Evolutionary conservation across 208 protist species (phyloP).

Genomic region (Balamuthia mandrillaris): DNA sequence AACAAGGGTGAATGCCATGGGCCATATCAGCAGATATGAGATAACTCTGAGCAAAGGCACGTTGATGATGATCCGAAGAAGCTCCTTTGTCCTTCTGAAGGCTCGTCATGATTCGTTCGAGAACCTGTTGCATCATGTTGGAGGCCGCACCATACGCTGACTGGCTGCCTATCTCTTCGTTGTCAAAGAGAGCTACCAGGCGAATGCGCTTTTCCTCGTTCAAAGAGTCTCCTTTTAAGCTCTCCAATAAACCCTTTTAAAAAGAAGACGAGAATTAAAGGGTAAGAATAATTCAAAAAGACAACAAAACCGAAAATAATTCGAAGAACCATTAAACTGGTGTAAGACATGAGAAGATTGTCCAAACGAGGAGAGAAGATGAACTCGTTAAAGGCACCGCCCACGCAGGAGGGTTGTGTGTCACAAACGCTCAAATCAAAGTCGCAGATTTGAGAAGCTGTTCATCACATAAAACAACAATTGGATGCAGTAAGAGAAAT

Average conservation of each 20-base stretch:
- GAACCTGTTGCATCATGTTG: conserved; percentile 43
- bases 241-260: conserved; percentile 35
- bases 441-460: conserved; percentile 84
- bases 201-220: conserved; percentile 78
- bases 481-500: too few relatives aligned
- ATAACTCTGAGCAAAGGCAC: conserved; percentile 82
- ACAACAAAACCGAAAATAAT: too few relatives aligned
- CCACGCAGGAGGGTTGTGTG: conserved; percentile 82
- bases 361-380: conserved; percentile 91
- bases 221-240: neutral
- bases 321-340: conserved; percentile 61
- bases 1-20: conserved; percentile 94
- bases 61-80: conserved; percentile 39
- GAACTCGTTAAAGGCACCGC: conserved; percentile 90
- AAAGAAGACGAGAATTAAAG: too few relatives aligned
- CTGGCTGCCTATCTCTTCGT: conserved; percentile 72
- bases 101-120: conserved; percentile 34
- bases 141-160: conserved; percentile 66
- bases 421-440: conserved; percentile 92
- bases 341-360: conserved; percentile 92
- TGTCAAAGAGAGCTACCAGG: conserved; percentile 77
- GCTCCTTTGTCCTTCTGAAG: neutral
- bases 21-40: conserved; percentile 92
- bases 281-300: too few relatives aligned
- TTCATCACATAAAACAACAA: too few relatives aligned